Evolutionary conservation across 1,139 yeast genomes (phyloP).

Genomic region (Suhomyces ambrosiae): DNA sequence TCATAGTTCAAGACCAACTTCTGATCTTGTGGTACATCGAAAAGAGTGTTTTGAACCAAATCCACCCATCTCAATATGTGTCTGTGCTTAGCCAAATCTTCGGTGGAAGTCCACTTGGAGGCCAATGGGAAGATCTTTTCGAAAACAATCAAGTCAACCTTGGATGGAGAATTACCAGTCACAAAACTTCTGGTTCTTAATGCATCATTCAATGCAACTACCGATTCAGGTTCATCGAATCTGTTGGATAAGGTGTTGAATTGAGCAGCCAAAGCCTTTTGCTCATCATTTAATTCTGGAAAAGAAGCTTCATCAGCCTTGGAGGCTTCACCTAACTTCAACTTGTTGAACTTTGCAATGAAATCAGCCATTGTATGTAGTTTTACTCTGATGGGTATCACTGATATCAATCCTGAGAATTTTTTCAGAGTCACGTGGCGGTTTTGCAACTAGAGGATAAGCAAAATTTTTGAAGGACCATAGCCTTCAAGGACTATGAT

Average conservation of each 20-base stretch:
- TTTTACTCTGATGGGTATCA: background rate
- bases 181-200: conserved; percentile 72
- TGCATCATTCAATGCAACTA: conserved; percentile 64
- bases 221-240: conserved; percentile 55
- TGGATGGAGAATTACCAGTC: conserved; percentile 63
- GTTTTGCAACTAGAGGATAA: conserved; percentile 4
- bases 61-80: conserved; percentile 93
- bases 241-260: conserved; percentile 72
- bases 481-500: no score
- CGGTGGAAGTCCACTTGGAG: conserved; percentile 54
- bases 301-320: conserved; percentile 31
- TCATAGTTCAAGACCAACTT: conserved; percentile 59
- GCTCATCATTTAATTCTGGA: conserved; percentile 46
- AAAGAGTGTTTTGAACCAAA: conserved; percentile 69
- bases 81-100: conserved; percentile 60
- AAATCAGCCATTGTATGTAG: conserved; percentile 43
- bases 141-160: conserved; percentile 69
- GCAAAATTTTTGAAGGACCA: no score
- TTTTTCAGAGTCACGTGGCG: conserved; percentile 10
- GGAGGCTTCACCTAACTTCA: conserved; percentile 40
- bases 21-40: conserved; percentile 52
- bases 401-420: conserved; percentile 5
- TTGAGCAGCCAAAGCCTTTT: conserved; percentile 77
- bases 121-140: conserved; percentile 64
- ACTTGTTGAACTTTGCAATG: conserved; percentile 39